Base-by-base conservation (phyloP, 1,139 yeast genomes). In the Martiniozyma asiatica region DNA sequence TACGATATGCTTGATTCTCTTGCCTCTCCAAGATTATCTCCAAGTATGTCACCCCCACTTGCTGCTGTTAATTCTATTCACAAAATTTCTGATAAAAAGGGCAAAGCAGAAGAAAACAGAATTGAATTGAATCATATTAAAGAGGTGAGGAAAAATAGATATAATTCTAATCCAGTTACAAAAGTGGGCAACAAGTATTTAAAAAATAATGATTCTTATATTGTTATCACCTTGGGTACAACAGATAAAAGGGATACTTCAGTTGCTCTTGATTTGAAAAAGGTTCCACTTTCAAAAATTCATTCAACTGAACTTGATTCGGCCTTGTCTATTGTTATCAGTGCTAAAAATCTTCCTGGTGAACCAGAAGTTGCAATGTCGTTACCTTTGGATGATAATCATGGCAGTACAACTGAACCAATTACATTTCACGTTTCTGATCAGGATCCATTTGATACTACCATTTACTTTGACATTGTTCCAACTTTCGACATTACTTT, bases 221-320 rank as follows among this genome's bases (percentile, higher is more conserved):
- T 87, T 13, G 58, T 87, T 37, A 68, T 87, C 26, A 84, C 95
- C 1, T 60, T 87, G 35, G 97, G 97, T 1, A 76, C 94, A 1
- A 78, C 93, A 6, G 96, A 87, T 47, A 59, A 73, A 27, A 62
- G 95, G 31, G 72, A 70, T 37, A 50, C 54, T 8, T 54, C 58
- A 3, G 65, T 66, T 9, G 84, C 94, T 0, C 67, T 87, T 18
- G 73, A 76, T 32, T 64, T 87, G 34, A 76, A 80, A 42, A 66
- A 73, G 29, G 80, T 81, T 11, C 82, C 92, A 6, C 61, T 78
- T 35, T 67, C 87, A 1, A 77, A 76, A 43, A 75, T 80, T 2
- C 80, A 78, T 37, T 68, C 78, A 14, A 80, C 94, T 1, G 92
- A 81, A 50, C 61, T 85, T 26, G 96, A 87, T 44, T 82, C 94